Base-by-base conservation (phyloP, 1,284 basidiomycete species). In the Tilletia setariae region DNA sequence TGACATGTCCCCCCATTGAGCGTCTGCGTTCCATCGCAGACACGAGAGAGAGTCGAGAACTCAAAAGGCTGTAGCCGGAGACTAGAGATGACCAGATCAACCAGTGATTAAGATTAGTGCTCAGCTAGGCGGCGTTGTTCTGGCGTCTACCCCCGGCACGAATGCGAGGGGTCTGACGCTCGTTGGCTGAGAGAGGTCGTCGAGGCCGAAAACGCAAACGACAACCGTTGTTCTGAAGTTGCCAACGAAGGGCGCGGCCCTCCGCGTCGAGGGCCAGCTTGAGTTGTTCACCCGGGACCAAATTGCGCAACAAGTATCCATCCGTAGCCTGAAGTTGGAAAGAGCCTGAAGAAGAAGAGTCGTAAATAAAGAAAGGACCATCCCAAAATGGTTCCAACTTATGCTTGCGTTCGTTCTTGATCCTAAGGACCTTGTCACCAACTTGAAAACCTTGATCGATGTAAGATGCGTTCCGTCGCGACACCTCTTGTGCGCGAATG, bases 371-470 rank as follows among this genome's bases (percentile, higher is more conserved):
- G 51, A 53, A 53, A 21, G 51, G 51, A 19, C 51, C 51, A 21
- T 53, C 51, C 51, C 51, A 53, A 9, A 16, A 23, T 11, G 51
- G 51, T 23, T 53, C 51, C 9, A 53, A 21, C 51, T 53, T 53
- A 23, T 53, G 51, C 19, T 53, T 53, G 16, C 51, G 16, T 9
- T 19, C 51, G 19, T 19, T 25, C 19, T 25, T 19, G 19, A n/a
- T 11, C 23, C 51, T 16, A 11, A 53, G 23, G 11, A 53, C 51
- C 51, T 25, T 53, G 51, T 53, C 2, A 1, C 51, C 51, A 23
- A 53, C 23, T 23, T 53, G 11, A 25, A 53, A 53, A 9, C 51
- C 51, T 11, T 53, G 51, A 16, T 53, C 51, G 11, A 53, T 23
- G 51, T 53, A 53, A 21, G 51, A 19, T 11, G 11, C 11, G 51